phyloP scores from a whole-genome alignment of 2,329 filamentous ascomycete species.

The Hypoxylon sp. region DNA sequence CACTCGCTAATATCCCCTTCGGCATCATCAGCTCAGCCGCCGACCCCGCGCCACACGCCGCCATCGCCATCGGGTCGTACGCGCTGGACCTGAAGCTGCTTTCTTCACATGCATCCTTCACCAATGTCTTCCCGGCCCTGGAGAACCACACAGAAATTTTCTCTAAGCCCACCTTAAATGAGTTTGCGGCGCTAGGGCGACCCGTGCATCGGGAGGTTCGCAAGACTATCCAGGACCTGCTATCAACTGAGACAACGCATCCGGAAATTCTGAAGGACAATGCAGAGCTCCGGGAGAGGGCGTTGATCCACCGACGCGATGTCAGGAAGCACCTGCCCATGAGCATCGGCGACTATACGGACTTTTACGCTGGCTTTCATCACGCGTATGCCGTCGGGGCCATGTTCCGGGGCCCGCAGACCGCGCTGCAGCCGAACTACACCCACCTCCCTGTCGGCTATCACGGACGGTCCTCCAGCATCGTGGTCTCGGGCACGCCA shows the following conservation, averaged over 20 bases:
- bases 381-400: constrained; percentile 74
- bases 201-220: constrained; percentile 73
- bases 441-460: constrained; percentile 83
- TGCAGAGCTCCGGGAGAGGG: constrained; percentile 60
- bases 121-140: constrained; percentile 48
- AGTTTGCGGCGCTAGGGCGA: constrained; percentile 76
- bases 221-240: constrained; percentile 71
- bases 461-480: constrained; percentile 77
- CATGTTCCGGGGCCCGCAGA: constrained; percentile 75
- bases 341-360: constrained; percentile 82
- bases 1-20: constrained; percentile 82
- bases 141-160: constrained; percentile 68
- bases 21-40: constrained; percentile 75
- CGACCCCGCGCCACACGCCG: constrained; percentile 66
- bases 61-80: constrained; percentile 75
- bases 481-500: constrained; percentile 77
- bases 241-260: constrained; percentile 65
- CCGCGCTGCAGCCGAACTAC: constrained; percentile 83
- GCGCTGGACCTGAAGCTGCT: constrained; percentile 70
- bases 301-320: constrained; percentile 65
- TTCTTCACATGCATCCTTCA: constrained; percentile 31
- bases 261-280: constrained; percentile 71
- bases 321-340: constrained; percentile 76
- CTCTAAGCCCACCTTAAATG: constrained; percentile 71
- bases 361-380: constrained; percentile 83